Evolutionary conservation across 2,329 filamentous ascomycete species (phyloP), one percentile per base, ranked within the genome.

Genomic region (Pyrenochaeta sp.): DNA sequence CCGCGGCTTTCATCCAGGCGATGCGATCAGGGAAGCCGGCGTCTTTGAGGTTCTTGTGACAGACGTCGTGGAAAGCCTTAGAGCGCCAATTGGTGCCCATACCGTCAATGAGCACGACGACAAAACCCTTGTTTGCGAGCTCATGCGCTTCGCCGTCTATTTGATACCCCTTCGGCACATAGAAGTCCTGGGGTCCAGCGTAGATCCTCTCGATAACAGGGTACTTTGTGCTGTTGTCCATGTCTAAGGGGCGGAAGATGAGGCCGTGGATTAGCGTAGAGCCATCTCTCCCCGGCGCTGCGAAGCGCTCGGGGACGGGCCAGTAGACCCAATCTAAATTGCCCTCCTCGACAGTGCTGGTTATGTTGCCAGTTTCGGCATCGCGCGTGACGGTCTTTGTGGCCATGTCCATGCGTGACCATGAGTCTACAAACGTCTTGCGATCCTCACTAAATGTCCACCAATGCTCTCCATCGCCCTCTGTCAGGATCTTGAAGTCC

Each of bases 71-170:
- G 52, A 70, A 70, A n/a, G 63, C 58, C 49, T 68, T 69, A 31
- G 60, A 63, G 55, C 67, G 67, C 66, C 66, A 68, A 48, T 68
- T 69, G 23, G 61, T 67, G 35, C 67, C 66, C 67, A 69, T 70
- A 35, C 67, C 67, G 53, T 70, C 66, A 35, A 70, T 64, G 46
- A 60, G 55, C 10, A 70, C 67, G 21, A 66, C 58, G 14, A 70
- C 43, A 37, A 69, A 68, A 17, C 67, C 67, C 46, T 64, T 48
- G 32, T 69, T 62, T 4, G 67, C 66, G 39, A 66, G 39, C 10
- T 20, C 35, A 43, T 64, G 61, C 23, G 56, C 56, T 20, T 60
- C 49, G 12, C 37, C 33, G 11, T 60, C 29, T 1, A 31, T 51
- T 35, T 21, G 45, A 45, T 64, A 69, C n/a, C 45, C 49, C 40